Base-by-base conservation (phyloP, 1,284 basidiomycete species). In the Sanguinoderma infundibulare region DNA sequence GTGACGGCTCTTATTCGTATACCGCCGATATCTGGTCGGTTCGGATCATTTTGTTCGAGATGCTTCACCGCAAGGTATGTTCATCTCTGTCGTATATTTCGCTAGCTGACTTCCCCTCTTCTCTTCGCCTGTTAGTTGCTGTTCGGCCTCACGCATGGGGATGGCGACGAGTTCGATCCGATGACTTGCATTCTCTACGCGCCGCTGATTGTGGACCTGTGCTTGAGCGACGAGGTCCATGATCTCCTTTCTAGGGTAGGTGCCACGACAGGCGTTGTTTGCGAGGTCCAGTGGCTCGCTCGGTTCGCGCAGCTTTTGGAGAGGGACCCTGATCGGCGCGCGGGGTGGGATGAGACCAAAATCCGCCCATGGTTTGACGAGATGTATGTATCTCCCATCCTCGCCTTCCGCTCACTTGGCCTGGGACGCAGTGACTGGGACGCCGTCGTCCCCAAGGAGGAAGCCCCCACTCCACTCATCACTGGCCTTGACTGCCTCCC, bases 21-120 rank as follows among this genome's bases (percentile, higher is more conserved):
- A 79, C 80, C 3, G 82, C 83, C 46, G 69, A 70, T 34, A 35
- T 66, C 22, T 70, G 69, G 69, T 59, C 83, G 14, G 72, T 86
- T n/a, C 85, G 85, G 22, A 81, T 87, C 42, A 76, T 88, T 60
- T 69, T 89, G 76, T 85, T 83, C 68, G 83, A 85, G 57, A 79
- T 87, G 75, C 75, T 86, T 2, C 83, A 80, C 65, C 85, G 83
- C 12, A 34, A 44, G 32, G 59, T 60, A 46, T 14, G 49, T 28
- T 26, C 44, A 4, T 26, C 20, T 22, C 39, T 22, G 14, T 56
- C 35, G 12, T 5, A 39, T 39, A n/a, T 22, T 6, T 38, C 1
- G 7, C n/a, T 22, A 2, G 12, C 26, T 46, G 9, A 46, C 42
- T n/a, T 17, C 36, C n/a, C n/a, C n/a, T n/a, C 12, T 44, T 44